Evolutionary conservation across 495 filamentous ascomycete species (phyloP), one percentile per base, ranked within the genome.

Genomic region (Podospora pseudocomata): DNA sequence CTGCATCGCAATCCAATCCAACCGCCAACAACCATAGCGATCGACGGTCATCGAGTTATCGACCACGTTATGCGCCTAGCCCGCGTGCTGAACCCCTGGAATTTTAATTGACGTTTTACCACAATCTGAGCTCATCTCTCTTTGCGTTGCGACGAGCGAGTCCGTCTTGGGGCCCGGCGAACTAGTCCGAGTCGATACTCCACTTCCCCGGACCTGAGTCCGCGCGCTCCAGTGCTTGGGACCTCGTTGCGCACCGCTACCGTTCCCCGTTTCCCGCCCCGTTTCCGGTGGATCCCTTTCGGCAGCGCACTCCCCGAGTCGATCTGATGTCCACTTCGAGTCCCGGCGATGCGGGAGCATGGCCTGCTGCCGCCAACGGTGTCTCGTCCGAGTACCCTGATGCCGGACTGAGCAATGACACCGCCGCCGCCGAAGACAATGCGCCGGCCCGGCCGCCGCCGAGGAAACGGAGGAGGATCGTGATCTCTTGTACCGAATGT

Each of bases 401-500:
- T 3, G 39, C 39, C 9, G 39, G 5, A 16, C 39, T 49, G 39
- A 49, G 4, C 13, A 49, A 16, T 49, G 39, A 3, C 13, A 16
- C 39, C 39, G 39, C 39, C 9, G 39, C 39, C 7, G 39, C 15
- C 39, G 39, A 49, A 49, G 39, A 49, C 39, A 49, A 49, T 49
- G 39, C 39, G 39, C 13, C 28, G 1, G 19, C 60, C n/a, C 64
- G 74, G 69, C 78, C 77, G 67, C 77, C 77, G 20, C 78, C 77
- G 5, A 77, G 77, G 65, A 89, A 89, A 74, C 83, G 89, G 65
- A 85, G 84, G 65, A 83, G 86, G 55, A 82, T 84, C 53, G 83
- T 88, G 39, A 86, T 88, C 26, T 87, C 84, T 0, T 89, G 87
- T 69, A 86, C 82, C 19, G 86, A 89, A 72, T 89, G 87, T 65